A percentile compares a stretch with the other conserved stretches of the same genome.
Conservation (phyloP, 2,329 filamentous ascomycete species). For the Fusarium sp. region DNA sequence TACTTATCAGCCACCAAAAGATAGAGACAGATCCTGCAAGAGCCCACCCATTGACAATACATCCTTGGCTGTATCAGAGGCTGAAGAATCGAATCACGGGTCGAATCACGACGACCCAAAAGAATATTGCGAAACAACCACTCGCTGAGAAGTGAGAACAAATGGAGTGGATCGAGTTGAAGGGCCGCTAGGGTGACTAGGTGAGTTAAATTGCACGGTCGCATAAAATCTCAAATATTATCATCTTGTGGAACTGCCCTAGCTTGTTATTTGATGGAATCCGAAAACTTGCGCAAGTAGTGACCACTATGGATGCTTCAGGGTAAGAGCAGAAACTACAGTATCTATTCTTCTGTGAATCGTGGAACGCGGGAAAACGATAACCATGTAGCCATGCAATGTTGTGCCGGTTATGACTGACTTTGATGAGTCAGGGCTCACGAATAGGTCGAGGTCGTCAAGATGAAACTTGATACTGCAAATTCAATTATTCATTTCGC, state of each 20-base stretch:
- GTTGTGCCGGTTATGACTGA: constrained; percentile 7
- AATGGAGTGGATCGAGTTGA: constrained; percentile 17
- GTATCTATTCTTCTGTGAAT: not conserved
- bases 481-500: not conserved
- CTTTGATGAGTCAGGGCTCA: not conserved
- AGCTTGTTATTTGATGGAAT: constrained; percentile 40
- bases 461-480: constrained; percentile 12
- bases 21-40: constrained; percentile 6
- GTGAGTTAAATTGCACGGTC: constrained; percentile 32
- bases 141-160: constrained; percentile 2
- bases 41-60: constrained; percentile 18
- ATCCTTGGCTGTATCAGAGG: constrained; percentile 12
- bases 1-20: constrained; percentile 9
- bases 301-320: constrained; percentile 3
- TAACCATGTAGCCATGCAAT: constrained; percentile 11
- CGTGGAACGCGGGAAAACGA: constrained; percentile 1
- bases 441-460: constrained; percentile 1
- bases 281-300: constrained; percentile 20
- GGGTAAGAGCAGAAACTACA: not conserved
- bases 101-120: constrained; percentile 38
- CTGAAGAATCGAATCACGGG: constrained; percentile 44
- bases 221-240: constrained; percentile 40
- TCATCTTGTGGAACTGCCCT: constrained; percentile 41
- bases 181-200: constrained; percentile 19
- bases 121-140: constrained; percentile 27